Evolutionary conservation across 2,329 filamentous ascomycete species (phyloP).

Genomic region (Colletotrichum sp.): DNA sequence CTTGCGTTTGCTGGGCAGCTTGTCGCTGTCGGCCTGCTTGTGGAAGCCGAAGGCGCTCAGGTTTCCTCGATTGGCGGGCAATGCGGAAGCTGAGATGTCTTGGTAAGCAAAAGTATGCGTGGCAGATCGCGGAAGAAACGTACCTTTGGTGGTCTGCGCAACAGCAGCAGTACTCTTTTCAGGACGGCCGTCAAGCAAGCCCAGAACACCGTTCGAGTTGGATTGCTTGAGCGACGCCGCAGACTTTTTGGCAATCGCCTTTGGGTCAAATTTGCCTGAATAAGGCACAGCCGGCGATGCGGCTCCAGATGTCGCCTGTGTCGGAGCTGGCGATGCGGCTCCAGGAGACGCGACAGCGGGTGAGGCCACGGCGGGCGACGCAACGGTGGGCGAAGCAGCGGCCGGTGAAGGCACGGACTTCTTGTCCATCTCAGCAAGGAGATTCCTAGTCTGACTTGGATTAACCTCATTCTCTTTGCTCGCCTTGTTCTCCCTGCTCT

Average conservation of each 20-base stretch:
- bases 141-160: slow-evolving; percentile 41
- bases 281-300: slow-evolving; percentile 64
- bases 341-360: slow-evolving; percentile 33
- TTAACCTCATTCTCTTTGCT: slow-evolving; percentile 74
- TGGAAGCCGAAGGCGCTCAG: slow-evolving; percentile 85
- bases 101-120: slow-evolving; percentile 26
- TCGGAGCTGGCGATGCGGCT: slow-evolving; percentile 27
- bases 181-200: slow-evolving; percentile 47
- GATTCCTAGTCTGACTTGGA: slow-evolving; percentile 67
- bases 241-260: slow-evolving; percentile 83
- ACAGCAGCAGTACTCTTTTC: slow-evolving; percentile 35
- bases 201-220: slow-evolving; percentile 54
- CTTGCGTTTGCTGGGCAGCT: slow-evolving; percentile 72
- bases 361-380: slow-evolving; percentile 53
- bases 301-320: slow-evolving; percentile 45
- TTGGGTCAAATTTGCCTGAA: slow-evolving; percentile 84
- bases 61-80: slow-evolving; percentile 73
- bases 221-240: slow-evolving; percentile 63
- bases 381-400: slow-evolving; percentile 54
- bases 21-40: slow-evolving; percentile 71
- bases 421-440: slow-evolving; percentile 76
- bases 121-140: slow-evolving; percentile 16
- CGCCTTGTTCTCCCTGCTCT: slow-evolving; percentile 80
- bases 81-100: slow-evolving; percentile 48
- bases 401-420: slow-evolving; percentile 56